Evolutionary conservation across 495 filamentous ascomycete genomes (phyloP).

Genomic region (Rhizodiscina lignyota): DNA sequence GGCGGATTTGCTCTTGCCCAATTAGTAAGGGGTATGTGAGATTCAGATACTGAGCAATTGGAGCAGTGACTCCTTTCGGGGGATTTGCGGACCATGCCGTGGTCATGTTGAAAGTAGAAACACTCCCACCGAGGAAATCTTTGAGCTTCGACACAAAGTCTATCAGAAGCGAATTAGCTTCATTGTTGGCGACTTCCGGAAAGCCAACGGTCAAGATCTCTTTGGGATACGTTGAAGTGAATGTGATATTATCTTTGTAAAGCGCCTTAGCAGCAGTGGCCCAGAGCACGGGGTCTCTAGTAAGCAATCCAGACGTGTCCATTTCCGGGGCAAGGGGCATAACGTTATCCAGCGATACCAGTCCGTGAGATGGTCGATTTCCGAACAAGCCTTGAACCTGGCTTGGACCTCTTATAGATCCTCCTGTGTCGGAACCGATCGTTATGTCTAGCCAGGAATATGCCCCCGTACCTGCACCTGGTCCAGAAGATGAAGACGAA

Average conservation of each 20-base stretch:
- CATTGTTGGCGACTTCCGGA: constrained; percentile 7
- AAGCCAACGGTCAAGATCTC: constrained; percentile 12
- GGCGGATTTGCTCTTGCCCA: constrained; percentile 14
- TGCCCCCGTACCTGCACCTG: constrained; percentile 12
- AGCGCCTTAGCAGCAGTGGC: constrained; percentile 12
- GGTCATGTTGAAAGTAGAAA: constrained; percentile 11
- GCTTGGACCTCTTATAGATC: constrained; percentile 29
- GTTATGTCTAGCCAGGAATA: constrained; percentile 21
- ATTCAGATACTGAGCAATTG: constrained; percentile 9
- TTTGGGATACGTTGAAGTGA: constrained; percentile 13
- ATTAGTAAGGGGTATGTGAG: constrained; percentile 19
- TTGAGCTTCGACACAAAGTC: constrained; percentile 14
- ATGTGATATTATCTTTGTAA: constrained; percentile 14
- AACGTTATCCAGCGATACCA: constrained; percentile 26
- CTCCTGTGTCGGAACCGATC: constrained; percentile 25
- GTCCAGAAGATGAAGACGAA: constrained; percentile 14
- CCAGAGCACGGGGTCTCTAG: constrained; percentile 10
- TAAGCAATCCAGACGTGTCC: constrained; percentile 29
- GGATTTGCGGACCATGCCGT: constrained; percentile 9
- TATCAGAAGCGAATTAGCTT: constrained; percentile 12
- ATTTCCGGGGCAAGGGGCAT: constrained; percentile 29
- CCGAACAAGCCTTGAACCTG: constrained; percentile 31
- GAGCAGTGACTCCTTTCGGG: constrained; percentile 4
- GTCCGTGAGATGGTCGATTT: constrained; percentile 31
- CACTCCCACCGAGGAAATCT: constrained; percentile 13